Evolutionary conservation across 2,329 filamentous ascomycete species (phyloP).

Genomic region (Hymenoscyphus fraxineus): DNA sequence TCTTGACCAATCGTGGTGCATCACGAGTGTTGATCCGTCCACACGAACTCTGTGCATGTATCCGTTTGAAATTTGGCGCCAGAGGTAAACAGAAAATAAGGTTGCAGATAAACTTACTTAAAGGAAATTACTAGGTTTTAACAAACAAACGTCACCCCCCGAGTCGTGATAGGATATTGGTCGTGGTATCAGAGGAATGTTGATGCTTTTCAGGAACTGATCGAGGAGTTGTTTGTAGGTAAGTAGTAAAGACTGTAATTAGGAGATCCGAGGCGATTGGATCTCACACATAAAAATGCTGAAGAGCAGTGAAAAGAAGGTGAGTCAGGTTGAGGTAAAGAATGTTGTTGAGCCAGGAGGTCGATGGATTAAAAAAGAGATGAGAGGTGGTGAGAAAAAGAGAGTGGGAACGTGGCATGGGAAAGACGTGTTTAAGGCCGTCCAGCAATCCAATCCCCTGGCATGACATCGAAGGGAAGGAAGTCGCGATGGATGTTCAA

Average conservation of each 20-base stretch:
- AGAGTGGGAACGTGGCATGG: neutral
- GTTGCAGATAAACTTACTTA: neutral
- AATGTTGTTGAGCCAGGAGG: neutral
- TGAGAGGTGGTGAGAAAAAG: neutral
- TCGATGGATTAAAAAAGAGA: neutral
- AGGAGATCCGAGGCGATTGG: conserved; percentile 2
- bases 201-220: neutral
- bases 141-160: conserved; percentile 2
- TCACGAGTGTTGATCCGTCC: neutral
- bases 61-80: neutral
- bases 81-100: neutral
- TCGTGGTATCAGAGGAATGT: conserved; percentile 2
- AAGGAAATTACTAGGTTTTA: neutral
- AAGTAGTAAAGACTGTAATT: neutral
- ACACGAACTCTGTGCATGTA: neutral
- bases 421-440: neutral
- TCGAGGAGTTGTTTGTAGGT: neutral
- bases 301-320: neutral
- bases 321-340: neutral
- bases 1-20: neutral
- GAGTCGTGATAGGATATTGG: neutral
- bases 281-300: conserved; percentile 2
- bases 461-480: neutral
- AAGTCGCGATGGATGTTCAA: conserved; percentile 1
- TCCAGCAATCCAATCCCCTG: neutral